Evolutionary conservation across 345 rosid genomes (phyloP), one percentile per base, ranked within the genome.

Genomic region (Pistacia atlantica): DNA sequence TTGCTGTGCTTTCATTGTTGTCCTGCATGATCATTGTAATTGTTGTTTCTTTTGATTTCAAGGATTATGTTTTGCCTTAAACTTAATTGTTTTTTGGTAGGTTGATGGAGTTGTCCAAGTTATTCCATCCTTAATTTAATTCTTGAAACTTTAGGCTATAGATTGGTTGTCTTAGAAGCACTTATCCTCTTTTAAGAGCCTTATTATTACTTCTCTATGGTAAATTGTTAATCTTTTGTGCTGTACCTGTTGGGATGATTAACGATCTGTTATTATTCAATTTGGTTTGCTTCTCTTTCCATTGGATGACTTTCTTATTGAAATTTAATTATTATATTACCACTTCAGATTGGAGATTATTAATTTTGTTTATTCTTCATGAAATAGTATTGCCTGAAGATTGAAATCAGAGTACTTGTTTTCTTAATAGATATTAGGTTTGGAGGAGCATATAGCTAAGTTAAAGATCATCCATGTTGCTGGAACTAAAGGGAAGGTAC

Each of bases 401-500:
- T 73, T 77, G 72, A 69, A 69, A 66, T 38, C 74, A 45, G 42
- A 46, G 56, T 20, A 70, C 52, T 57, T 67, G 56, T 58, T 73
- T 80, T 76, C 42, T 76, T 65, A 25, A 51, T 84, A 94, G 97
- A 90, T 92, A 73, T 82, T 94, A 20, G 96, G 82, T 71, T 79
- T 92, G 84, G 97, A 94, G 82, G 91, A 91, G 31, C 84, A 79
- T 42, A 65, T 92, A 65, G 78, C 70, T 42, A 81, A 81, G 56
- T 87, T 92, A 61, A 92, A 86, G 79, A 86, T 94, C 80, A 90
- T 94, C 77, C 98, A 94, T 84, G 95, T 94, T 56, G 94, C 97
- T 60, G 98, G 98, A 80, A 94, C 98, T 3, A 92, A 94, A 80
- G 98, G 98, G 74, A 94, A 94, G 95, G 98, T 92, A 81, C 48